These are phyloP conservation scores for Thamnidium elegans DNA, from an alignment of 192 early-diverging fungal species.

Conservation along the genomic window DNA sequence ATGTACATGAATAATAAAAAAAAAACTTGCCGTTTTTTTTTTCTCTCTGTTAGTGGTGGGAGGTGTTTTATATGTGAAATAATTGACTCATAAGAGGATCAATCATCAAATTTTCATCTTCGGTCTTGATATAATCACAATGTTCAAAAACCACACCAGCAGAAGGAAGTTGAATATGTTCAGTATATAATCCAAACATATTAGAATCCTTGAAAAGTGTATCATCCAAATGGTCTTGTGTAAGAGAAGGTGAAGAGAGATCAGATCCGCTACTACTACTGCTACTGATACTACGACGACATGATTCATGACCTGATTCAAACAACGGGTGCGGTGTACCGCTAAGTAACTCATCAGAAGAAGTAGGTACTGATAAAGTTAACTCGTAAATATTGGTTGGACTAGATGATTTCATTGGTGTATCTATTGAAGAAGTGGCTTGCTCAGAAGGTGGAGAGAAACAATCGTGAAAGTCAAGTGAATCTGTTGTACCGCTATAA, in stretches of 20 bases:
- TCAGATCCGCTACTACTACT: neutral
- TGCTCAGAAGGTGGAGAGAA: conserved; percentile 24
- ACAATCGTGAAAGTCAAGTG: conserved; percentile 24
- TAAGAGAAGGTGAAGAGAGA: neutral
- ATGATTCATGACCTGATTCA: neutral
- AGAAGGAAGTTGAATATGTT: conserved; percentile 7
- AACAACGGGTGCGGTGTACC: neutral
- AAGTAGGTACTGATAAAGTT: neutral
- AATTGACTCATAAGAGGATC: conserved; percentile 14
- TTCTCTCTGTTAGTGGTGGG: no score
- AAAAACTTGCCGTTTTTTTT: no score
- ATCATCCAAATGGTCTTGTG: neutral
- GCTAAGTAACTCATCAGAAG: neutral
- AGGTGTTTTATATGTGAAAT: conserved; percentile 10
- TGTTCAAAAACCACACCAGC: conserved; percentile 17
- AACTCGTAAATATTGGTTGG: neutral
- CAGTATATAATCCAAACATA: conserved; percentile 10
- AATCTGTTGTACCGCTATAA: conserved; percentile 23
- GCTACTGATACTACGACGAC: neutral
- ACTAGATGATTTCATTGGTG: neutral
- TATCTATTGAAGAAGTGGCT: neutral
- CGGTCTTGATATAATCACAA: conserved; percentile 15
- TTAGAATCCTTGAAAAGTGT: neutral
- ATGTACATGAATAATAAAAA: neutral
- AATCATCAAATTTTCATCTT: conserved; percentile 4